These are phyloP conservation scores for Lentinula novae-zelandiae DNA, from an alignment of 1,284 basidiomycete genomes.

Conservation along the genomic window DNA sequence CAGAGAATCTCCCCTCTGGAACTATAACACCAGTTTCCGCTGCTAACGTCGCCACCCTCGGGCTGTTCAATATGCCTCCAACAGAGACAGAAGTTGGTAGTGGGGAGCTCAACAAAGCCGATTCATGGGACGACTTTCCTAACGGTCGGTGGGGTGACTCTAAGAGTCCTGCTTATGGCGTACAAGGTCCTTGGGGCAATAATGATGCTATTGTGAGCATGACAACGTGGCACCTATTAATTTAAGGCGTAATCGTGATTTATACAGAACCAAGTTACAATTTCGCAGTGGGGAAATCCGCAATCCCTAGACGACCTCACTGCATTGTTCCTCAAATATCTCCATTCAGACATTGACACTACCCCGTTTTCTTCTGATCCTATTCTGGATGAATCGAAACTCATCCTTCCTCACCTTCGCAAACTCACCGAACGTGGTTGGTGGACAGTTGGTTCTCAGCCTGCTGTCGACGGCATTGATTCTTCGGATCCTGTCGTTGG, in stretches of 20 bases:
- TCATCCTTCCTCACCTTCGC: constrained; percentile 80
- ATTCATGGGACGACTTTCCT: constrained; percentile 97
- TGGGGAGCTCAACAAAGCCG: constrained; percentile 71
- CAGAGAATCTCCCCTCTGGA: constrained; percentile 24
- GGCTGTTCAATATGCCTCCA: constrained; percentile 37
- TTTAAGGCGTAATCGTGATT: neutral
- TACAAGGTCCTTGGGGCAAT: constrained; percentile 70
- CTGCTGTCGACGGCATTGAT: constrained; percentile 79
- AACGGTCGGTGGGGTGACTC: constrained; percentile 99
- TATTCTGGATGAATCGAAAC: constrained; percentile 80
- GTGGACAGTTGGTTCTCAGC: constrained; percentile 98
- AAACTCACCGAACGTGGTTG: constrained; percentile 73
- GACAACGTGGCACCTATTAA: neutral
- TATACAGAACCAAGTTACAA: constrained; percentile 57
- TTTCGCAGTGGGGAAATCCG: constrained; percentile 83
- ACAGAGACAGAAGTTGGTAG: constrained; percentile 55
- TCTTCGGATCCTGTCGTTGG: constrained; percentile 81
- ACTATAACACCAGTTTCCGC: constrained; percentile 62
- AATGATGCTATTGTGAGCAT: constrained; percentile 49
- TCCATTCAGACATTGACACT: constrained; percentile 64
- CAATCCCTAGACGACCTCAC: constrained; percentile 71
- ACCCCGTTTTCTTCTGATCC: constrained; percentile 92
- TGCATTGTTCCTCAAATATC: constrained; percentile 75
- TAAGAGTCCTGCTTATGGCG: constrained; percentile 94
- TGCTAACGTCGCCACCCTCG: constrained; percentile 49